Evolutionary conservation across 2,329 filamentous ascomycete genomes (phyloP).

Genomic region (Paramyrothecium roridum): DNA sequence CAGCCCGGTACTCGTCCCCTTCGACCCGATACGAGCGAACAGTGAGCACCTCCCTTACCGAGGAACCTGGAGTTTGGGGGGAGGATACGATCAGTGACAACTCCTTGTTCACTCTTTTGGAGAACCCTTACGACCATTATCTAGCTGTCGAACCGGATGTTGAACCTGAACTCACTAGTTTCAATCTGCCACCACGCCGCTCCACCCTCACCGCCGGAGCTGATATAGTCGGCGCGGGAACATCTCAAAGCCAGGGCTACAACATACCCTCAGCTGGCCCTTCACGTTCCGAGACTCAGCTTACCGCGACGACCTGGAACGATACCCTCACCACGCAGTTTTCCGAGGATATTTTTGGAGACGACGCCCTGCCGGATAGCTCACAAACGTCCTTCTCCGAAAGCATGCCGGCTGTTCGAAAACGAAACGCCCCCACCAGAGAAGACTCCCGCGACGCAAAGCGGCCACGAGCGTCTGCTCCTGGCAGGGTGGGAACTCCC

Average conservation of each 20-base stretch:
- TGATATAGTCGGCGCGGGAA: not conserved
- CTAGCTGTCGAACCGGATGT: not conserved
- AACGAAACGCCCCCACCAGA: not conserved
- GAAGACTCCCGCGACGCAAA: slow-evolving; percentile 16
- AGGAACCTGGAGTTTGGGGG: not conserved
- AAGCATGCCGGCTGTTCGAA: slow-evolving; percentile 17
- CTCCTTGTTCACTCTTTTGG: not conserved
- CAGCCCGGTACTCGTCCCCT: not conserved
- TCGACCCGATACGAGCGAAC: too few species aligned
- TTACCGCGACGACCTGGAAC: slow-evolving; percentile 9
- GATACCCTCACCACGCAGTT: slow-evolving; percentile 8
- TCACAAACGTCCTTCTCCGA: slow-evolving; percentile 24
- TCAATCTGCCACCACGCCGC: not conserved
- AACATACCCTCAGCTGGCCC: slow-evolving; percentile 14
- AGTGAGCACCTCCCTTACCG: not conserved
- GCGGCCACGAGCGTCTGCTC: slow-evolving; percentile 16
- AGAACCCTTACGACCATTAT: not conserved
- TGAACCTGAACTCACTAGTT: not conserved
- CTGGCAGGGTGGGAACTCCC: not conserved
- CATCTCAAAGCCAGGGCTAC: not conserved
- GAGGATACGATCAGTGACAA: not conserved
- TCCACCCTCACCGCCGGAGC: not conserved
- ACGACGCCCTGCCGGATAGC: slow-evolving; percentile 19
- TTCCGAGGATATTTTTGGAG: slow-evolving; percentile 24
- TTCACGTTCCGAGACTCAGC: slow-evolving; percentile 14